phyloP scores from a whole-genome alignment of 1,284 basidiomycete species.

The Ceratobasidium theobromae region DNA sequence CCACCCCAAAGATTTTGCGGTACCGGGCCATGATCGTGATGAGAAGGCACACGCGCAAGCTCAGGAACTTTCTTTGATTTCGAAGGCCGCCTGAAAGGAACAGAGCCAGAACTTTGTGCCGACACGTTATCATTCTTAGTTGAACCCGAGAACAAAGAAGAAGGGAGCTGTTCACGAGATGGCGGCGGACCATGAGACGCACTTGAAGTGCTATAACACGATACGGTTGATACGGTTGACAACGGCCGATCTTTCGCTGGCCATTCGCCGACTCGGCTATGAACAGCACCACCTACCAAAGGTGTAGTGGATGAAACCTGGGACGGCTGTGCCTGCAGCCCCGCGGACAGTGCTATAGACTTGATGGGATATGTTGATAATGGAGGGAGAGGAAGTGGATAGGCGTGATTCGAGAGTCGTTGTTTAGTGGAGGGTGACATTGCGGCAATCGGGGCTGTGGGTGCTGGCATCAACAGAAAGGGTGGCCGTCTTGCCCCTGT shows the following conservation, averaged over 20 bases:
- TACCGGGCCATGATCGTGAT: slow-evolving; percentile 12
- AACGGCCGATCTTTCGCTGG: slow-evolving; percentile 11
- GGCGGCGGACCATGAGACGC: slow-evolving; percentile 25
- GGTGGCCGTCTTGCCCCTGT: neutral
- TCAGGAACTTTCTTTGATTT: slow-evolving; percentile 4
- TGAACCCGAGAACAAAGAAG: neutral
- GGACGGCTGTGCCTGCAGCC: neutral
- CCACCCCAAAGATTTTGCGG: slow-evolving; percentile 25
- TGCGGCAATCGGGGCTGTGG: neutral
- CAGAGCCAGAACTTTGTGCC: neutral
- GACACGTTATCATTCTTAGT: neutral
- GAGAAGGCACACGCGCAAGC: neutral
- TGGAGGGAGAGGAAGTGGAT: slow-evolving; percentile 19
- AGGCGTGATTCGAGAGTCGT: slow-evolving; percentile 11
- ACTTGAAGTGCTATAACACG: slow-evolving; percentile 22
- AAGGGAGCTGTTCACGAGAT: slow-evolving; percentile 1
- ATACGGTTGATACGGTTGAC: slow-evolving; percentile 13
- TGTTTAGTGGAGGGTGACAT: slow-evolving; percentile 24
- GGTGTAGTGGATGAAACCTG: neutral
- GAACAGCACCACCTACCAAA: neutral
- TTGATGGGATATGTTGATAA: slow-evolving; percentile 25
- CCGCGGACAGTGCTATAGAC: neutral
- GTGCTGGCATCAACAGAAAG: neutral
- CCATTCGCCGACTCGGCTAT: neutral
- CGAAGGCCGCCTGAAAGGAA: slow-evolving; percentile 1